A percentile compares a stretch with the other conserved stretches of the same genome.
Evolutionary conservation across 139 green algal species (phyloP).

Genomic region (Pycnococcus provasolii): DNA sequence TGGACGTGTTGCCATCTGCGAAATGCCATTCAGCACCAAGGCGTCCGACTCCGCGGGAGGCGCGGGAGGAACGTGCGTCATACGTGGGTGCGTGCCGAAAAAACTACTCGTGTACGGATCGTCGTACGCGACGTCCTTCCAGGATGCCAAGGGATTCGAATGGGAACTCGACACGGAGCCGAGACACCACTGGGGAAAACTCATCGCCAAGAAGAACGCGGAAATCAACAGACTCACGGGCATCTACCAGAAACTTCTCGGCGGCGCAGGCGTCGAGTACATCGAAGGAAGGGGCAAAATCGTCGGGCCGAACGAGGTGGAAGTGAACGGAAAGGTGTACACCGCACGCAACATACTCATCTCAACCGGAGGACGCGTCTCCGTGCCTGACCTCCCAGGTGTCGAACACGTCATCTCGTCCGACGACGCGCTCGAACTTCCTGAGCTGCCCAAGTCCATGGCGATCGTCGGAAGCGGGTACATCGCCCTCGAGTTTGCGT

Average conservation of each 20-base stretch:
- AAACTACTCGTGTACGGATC: slow-evolving; percentile 90
- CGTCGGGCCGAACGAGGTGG: slow-evolving; percentile 76
- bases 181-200: slow-evolving; percentile 40
- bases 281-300: slow-evolving; percentile 72
- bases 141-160: slow-evolving; percentile 72
- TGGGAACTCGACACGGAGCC: slow-evolving; percentile 38
- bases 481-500: slow-evolving; percentile 92
- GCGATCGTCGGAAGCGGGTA: slow-evolving; percentile 81
- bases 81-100: slow-evolving; percentile 96
- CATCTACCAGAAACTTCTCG: slow-evolving; percentile 54
- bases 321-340: slow-evolving; percentile 44
- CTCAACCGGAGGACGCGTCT: slow-evolving; percentile 66
- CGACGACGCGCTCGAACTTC: slow-evolving; percentile 83
- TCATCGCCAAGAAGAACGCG: slow-evolving; percentile 62
- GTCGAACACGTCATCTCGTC: slow-evolving; percentile 77
- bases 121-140: slow-evolving; percentile 70
- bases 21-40: slow-evolving; percentile 84
- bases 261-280: slow-evolving; percentile 48
- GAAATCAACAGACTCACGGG: slow-evolving; percentile 82
- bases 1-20: slow-evolving; percentile 77
- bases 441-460: slow-evolving; percentile 55
- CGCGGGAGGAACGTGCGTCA: slow-evolving; percentile 89
- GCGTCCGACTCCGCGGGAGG: slow-evolving; percentile 62
- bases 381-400: slow-evolving; percentile 68
- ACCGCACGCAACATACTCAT: slow-evolving; percentile 79